Base-by-base conservation (phyloP, 441 rosid genomes). In the Gossypium gossypioides region DNA sequence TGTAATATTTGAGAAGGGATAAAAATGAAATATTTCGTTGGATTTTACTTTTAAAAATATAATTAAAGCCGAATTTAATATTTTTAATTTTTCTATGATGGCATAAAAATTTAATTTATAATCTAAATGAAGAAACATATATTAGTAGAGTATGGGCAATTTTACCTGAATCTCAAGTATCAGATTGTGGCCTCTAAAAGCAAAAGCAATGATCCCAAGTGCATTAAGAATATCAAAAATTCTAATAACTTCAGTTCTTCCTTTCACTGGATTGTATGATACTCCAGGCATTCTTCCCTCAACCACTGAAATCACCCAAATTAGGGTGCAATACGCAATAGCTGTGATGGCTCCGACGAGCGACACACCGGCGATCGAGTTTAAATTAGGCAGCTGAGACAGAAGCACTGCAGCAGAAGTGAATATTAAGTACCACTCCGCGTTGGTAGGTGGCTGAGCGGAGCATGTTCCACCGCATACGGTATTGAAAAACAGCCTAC, bases 121-220 rank as follows among this genome's bases (percentile, higher is more conserved):
- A 32, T 32, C 37, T 32, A 32, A 32, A 32, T 32, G 1, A 32
- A 32, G 37, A 32, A 32, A 32, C 37, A 32, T 32, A 32, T 5
- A 32, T 32, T 5, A 32, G 37, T 32, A 32, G 37, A 1, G 3
- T 4, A 62, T 16, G 24, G 24, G 29, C 10, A 19, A 42, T 21
- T 24, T 68, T 74, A 93, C 98, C 98, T 93, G 98, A 27, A 93
- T 93, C 81, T 93, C 97, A n/a, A 91, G 94, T 2, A 89, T 51
- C 68, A 91, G 96, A 80, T 93, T 91, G 80, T 91, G 96, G 67
- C 97, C 98, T 67, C 96, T 84, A 40, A 86, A 93, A 0, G 93
- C 91, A 72, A 93, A 84, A 69, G 92, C 89, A 77, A 93, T 74
- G 65, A 87, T 86, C 29, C 98, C 98, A 68, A 91, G 84, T 1